These are phyloP conservation scores for Alnus rubra DNA, from an alignment of 306 rosid species.

Conservation along the genomic window DNA sequence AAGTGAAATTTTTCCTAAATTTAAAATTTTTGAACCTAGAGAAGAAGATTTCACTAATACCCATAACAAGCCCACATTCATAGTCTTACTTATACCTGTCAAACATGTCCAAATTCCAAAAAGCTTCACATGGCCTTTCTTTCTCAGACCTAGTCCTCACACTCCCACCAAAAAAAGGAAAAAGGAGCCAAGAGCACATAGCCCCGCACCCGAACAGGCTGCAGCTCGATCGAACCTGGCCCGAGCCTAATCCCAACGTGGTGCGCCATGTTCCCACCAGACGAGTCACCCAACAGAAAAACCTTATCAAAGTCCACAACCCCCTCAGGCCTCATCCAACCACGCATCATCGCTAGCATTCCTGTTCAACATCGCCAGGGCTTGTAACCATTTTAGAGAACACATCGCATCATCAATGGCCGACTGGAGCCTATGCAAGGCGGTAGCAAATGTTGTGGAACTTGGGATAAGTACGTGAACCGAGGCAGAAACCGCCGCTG, in stretches of 20 bases:
- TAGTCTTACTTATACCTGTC: constrained; percentile 51
- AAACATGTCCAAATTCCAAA: constrained; percentile 55
- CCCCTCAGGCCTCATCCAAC: constrained; percentile 37
- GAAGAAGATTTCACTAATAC: no score
- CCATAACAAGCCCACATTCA: no score
- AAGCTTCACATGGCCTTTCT: constrained; percentile 52
- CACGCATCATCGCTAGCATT: constrained; percentile 51
- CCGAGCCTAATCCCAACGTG: constrained; percentile 68
- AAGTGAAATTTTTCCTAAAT: no score
- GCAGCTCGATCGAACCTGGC: constrained; percentile 20
- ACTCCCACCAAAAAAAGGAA: constrained; percentile 85
- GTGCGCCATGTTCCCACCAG: constrained; percentile 88
- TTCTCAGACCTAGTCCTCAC: constrained; percentile 74
- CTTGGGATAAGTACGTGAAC: constrained; percentile 69
- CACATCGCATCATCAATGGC: constrained; percentile 69
- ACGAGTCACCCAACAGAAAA: constrained; percentile 76
- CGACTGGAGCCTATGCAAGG: constrained; percentile 64
- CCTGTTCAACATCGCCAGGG: constrained; percentile 31
- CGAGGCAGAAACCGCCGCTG: constrained; percentile 89
- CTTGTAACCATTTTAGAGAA: constrained; percentile 66
- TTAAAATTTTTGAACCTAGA: no score
- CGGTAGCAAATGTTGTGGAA: constrained; percentile 70
- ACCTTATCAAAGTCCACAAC: constrained; percentile 58
- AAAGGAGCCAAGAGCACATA: constrained; percentile 49
- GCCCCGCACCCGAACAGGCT: constrained; percentile 62